Base-by-base conservation (phyloP, 2,329 filamentous ascomycete genomes). In the Stachybotrys chlorohalonatus region DNA sequence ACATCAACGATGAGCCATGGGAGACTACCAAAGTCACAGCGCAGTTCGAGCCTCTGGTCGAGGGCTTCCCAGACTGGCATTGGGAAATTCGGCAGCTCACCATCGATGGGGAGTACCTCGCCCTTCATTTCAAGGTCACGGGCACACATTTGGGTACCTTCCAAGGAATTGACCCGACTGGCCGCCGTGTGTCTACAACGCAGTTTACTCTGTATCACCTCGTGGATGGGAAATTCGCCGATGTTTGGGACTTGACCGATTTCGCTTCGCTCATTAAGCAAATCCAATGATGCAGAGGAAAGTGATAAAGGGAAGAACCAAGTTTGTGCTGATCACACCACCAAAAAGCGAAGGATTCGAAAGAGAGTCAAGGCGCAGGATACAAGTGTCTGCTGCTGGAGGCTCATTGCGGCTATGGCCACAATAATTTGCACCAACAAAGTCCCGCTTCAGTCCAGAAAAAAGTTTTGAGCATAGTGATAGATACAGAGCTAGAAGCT, bases 221-320 rank as follows among this genome's bases (percentile, higher is more conserved):
- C 24, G 48, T 53, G 11, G 52, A 52, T 32, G 52, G 49, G 11
- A 53, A 56, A 39, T 53, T 51, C 24, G 32, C 42, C 5, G 49
- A 56, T n/a, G 52, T 56, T n/a, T 56, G 54, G 54, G 54, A 53
- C 24, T 53, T 56, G 54, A 53, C 52, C 9, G 54, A 56, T 31
- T 46, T 46, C 30, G 47, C 39, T 31, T 17, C 48, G 5, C n/a
- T 50, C 11, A 31, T 54, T 16, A 48, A 49, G 49, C 45, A 53
- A 31, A 50, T 55, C 13, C 36, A 42, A 13, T 42, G 6, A 42
- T 4, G 24, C 24, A 24, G 24, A 24, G 24, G 24, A 24, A 24
- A 24, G 24, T 24, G 24, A 24, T 24, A 24, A 4, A 24, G 24
- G 24, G 24, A 24, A 24, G 24, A 24, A 4, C 24, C 24, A 2